Conservation (phyloP, 805 yeast species). For the Wickerhamiella occidentalis region DNA sequence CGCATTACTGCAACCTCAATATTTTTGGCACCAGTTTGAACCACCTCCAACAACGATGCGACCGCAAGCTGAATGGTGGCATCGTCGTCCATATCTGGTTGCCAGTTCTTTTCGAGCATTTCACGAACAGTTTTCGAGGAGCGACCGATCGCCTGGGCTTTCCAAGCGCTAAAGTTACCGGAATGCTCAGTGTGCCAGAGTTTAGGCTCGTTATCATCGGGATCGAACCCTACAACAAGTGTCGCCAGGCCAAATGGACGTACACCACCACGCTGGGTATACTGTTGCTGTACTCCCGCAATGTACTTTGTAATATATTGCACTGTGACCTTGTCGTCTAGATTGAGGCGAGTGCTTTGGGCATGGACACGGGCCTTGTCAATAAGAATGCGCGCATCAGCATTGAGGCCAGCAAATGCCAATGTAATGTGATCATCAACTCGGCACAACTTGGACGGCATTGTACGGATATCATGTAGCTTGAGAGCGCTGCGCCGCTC, state of each 20-base stretch:
- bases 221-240: conserved; percentile 89
- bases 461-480: conserved; percentile 90
- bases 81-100: conserved; percentile 46
- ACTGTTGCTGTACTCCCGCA: conserved; percentile 96
- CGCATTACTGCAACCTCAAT: conserved; percentile 83
- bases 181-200: conserved; percentile 94
- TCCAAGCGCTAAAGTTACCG: conserved; percentile 95
- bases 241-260: conserved; percentile 97
- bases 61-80: conserved; percentile 71
- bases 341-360: conserved; percentile 83
- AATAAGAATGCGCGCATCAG: conserved; percentile 91
- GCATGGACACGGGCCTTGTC: conserved; percentile 96
- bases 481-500: conserved; percentile 92
- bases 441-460: conserved; percentile 87
- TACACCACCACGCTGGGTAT: conserved; percentile 97
- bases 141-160: conserved; percentile 93
- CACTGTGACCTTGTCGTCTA: conserved; percentile 85
- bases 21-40: conserved; percentile 94
- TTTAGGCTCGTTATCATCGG: conserved; percentile 65
- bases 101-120: conserved; percentile 80
- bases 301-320: conserved; percentile 88
- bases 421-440: conserved; percentile 82
- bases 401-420: conserved; percentile 95
- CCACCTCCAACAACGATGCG: conserved; percentile 84
- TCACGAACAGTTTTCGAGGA: conserved; percentile 92